Evolutionary conservation across 2,329 filamentous ascomycete species (phyloP).

Genomic region (Aspergillus terreus): DNA sequence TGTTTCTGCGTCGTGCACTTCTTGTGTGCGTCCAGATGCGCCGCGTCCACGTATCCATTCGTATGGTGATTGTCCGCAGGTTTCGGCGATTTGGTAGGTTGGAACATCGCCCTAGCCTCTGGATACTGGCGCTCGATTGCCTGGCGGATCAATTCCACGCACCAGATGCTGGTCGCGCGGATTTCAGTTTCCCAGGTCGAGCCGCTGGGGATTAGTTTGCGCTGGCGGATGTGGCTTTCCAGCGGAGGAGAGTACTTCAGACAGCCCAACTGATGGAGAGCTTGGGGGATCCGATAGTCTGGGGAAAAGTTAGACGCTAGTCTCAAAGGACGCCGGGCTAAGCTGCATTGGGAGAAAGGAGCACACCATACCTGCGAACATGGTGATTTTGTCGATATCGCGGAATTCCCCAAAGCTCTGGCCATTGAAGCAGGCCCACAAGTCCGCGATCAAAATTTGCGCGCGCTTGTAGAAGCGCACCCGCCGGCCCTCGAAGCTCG

Average conservation of each 20-base stretch:
- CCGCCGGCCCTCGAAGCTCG: constrained; percentile 66
- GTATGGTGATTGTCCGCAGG: background rate
- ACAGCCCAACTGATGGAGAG: constrained; percentile 77
- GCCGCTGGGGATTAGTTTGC: constrained; percentile 65
- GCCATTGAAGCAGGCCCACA: constrained; percentile 94
- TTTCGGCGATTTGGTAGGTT: background rate
- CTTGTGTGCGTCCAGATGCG: constrained; percentile 6
- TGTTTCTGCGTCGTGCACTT: constrained; percentile 15
- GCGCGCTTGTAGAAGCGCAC: constrained; percentile 89
- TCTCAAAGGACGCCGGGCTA: background rate
- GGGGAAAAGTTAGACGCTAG: background rate
- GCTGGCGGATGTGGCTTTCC: constrained; percentile 63
- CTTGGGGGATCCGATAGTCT: constrained; percentile 95
- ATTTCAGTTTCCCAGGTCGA: constrained; percentile 81
- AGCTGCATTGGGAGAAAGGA: background rate
- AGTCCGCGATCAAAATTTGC: constrained; percentile 90
- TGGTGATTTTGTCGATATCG: constrained; percentile 94
- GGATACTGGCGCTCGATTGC: constrained; percentile 75
- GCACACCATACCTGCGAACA: constrained; percentile 68
- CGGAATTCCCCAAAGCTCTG: constrained; percentile 73
- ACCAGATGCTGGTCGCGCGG: constrained; percentile 93
- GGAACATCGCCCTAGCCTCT: constrained; percentile 47
- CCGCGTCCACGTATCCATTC: constrained; percentile 1
- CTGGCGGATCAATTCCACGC: constrained; percentile 78
- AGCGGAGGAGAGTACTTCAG: constrained; percentile 80